Conservation (phyloP, 2,329 filamentous ascomycete species). For the Talaromyces sp. region DNA sequence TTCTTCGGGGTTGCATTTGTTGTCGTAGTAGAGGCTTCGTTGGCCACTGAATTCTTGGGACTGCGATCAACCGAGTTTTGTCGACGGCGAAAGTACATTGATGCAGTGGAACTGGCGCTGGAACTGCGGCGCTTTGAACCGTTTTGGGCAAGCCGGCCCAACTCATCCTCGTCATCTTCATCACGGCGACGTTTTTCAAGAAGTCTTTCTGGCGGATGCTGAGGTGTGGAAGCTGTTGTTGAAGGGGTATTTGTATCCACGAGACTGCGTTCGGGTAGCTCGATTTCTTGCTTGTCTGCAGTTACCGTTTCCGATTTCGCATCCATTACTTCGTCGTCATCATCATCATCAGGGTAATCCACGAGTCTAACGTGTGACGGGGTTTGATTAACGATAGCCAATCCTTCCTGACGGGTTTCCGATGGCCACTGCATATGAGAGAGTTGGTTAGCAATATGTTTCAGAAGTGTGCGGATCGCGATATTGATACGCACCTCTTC, state of each 20-base stretch:
- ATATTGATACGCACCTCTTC: constrained; percentile 52
- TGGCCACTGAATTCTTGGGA: constrained; percentile 25
- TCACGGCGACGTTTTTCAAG: constrained; percentile 79
- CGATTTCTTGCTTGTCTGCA: constrained; percentile 20
- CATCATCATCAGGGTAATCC: constrained; percentile 85
- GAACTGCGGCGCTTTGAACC: constrained; percentile 45
- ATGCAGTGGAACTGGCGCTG: constrained; percentile 29
- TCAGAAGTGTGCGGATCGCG: background rate
- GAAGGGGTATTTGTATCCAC: constrained; percentile 24
- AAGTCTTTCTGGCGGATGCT: constrained; percentile 64
- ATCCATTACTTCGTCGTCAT: constrained; percentile 59
- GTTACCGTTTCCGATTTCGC: constrained; percentile 36
- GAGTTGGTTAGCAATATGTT: constrained; percentile 4
- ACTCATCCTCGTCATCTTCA: constrained; percentile 87
- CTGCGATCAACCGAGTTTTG: constrained; percentile 28
- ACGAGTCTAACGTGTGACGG: constrained; percentile 67
- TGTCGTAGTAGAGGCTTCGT: constrained; percentile 10
- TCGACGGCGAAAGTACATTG: constrained; percentile 30
- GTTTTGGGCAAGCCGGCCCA: constrained; percentile 67
- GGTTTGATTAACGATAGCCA: constrained; percentile 39
- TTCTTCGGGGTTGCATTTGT: constrained; percentile 28
- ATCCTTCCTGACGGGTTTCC: constrained; percentile 34
- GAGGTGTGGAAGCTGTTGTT: constrained; percentile 19
- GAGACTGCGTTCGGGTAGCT: constrained; percentile 19
- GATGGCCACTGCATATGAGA: constrained; percentile 27